phyloP scores from a whole-genome alignment of 2,329 filamentous ascomycete species.

The Fusarium devonianum region DNA sequence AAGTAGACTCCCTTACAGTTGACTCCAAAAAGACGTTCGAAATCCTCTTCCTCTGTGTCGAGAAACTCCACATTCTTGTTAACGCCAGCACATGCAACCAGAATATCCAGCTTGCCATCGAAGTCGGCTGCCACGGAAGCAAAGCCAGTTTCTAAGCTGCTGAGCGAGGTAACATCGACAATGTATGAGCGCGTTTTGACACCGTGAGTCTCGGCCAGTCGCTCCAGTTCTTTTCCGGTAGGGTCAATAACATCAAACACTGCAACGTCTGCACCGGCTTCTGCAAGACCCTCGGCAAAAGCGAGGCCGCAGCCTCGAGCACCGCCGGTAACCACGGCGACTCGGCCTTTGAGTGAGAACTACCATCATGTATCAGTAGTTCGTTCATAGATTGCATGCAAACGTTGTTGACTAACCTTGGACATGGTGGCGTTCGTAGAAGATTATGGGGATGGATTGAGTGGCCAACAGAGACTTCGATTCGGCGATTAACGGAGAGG shows the following conservation, averaged over 20 bases:
- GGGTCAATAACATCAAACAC: conserved; percentile 65
- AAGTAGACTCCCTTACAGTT: conserved; percentile 72
- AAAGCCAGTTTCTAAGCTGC: conserved; percentile 58
- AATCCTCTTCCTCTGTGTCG: conserved; percentile 67
- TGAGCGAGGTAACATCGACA: conserved; percentile 55
- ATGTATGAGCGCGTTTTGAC: conserved; percentile 57
- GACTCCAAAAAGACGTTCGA: conserved; percentile 67
- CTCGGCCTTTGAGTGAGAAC: conserved; percentile 58
- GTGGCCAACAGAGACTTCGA: too few species aligned
- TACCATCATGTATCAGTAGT: too few species aligned
- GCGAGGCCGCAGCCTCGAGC: conserved; percentile 68
- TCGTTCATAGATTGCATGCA: neutral
- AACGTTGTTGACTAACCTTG: conserved; percentile 4
- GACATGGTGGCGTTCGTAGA: conserved; percentile 3
- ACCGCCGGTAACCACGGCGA: conserved; percentile 56
- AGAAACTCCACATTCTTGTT: conserved; percentile 68
- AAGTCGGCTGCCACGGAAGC: conserved; percentile 53
- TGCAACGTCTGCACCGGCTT: conserved; percentile 64
- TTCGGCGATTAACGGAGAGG: too few species aligned
- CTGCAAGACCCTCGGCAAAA: conserved; percentile 63
- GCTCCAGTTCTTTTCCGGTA: conserved; percentile 55
- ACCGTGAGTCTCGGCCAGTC: conserved; percentile 51
- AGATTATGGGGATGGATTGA: too few species aligned
- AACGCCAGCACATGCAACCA: conserved; percentile 66
- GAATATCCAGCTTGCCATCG: conserved; percentile 60